phyloP scores from a whole-genome alignment of 139 green algal species.

The Closterium sp. region DNA sequence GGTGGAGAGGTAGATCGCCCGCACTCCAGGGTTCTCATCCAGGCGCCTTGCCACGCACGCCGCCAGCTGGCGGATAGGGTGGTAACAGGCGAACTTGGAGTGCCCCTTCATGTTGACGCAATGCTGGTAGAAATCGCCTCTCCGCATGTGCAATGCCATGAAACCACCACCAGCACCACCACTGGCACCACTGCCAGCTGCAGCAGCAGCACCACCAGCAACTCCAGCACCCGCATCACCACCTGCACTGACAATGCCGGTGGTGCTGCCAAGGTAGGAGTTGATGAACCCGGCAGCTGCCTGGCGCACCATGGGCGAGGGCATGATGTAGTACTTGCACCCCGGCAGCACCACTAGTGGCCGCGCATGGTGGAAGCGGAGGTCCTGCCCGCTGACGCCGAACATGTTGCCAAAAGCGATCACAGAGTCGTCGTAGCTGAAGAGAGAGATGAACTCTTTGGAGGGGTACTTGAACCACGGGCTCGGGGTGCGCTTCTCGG shows the following conservation, averaged over 20 bases:
- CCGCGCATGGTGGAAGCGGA: background rate
- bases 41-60: slow-evolving; percentile 15
- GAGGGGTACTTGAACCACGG: slow-evolving; percentile 31
- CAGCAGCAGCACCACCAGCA: background rate
- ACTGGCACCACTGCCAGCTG: background rate
- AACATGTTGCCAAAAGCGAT: slow-evolving; percentile 47
- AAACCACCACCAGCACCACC: background rate
- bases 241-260: background rate
- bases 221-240: background rate
- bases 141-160: slow-evolving; percentile 28
- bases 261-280: slow-evolving; percentile 16
- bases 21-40: slow-evolving; percentile 7
- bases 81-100: slow-evolving; percentile 4
- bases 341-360: slow-evolving; percentile 15
- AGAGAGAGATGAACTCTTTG: slow-evolving; percentile 4
- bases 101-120: slow-evolving; percentile 7
- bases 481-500: slow-evolving; percentile 4
- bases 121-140: slow-evolving; percentile 34
- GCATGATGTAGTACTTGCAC: slow-evolving; percentile 20
- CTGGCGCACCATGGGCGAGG: background rate
- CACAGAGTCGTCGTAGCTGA: slow-evolving; percentile 11
- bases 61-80: slow-evolving; percentile 18
- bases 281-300: slow-evolving; percentile 28
- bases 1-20: slow-evolving; percentile 23
- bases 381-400: slow-evolving; percentile 25